Evolutionary conservation across 129 eudicot genomes (phyloP).

Genomic region (Solidago caesia): DNA sequence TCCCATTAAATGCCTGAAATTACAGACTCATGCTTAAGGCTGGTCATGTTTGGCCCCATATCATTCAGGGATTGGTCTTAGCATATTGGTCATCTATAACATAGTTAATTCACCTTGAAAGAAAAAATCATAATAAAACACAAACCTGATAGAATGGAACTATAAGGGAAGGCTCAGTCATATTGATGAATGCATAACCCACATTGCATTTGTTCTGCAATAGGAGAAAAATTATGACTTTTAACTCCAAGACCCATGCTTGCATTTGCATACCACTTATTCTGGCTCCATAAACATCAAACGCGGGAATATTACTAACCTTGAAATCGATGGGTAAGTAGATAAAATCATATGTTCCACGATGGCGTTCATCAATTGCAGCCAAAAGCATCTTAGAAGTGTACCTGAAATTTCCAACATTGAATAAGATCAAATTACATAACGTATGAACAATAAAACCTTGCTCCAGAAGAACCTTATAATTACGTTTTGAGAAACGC

Average conservation of each 20-base stretch:
- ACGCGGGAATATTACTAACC: conserved; percentile 51
- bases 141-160: conserved; percentile 80
- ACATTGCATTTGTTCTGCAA: conserved; percentile 98
- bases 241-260: conserved; percentile 12
- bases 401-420: conserved; percentile 51
- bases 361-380: conserved; percentile 93
- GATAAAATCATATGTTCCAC: conserved; percentile 91
- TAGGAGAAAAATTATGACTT: conserved; percentile 17
- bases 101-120: neutral
- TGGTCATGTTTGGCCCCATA: neutral
- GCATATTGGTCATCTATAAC: neutral
- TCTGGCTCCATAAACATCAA: neutral
- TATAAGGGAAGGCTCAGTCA: conserved; percentile 82
- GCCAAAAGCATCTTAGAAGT: conserved; percentile 98
- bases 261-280: neutral
- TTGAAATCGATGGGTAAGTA: conserved; percentile 95
- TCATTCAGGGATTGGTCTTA: neutral
- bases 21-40: neutral
- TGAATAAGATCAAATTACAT: neutral
- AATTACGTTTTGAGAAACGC: too few species aligned
- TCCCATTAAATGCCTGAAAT: conserved; percentile 85
- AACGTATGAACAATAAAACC: neutral
- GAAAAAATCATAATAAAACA: neutral
- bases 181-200: conserved; percentile 96
- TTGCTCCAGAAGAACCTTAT: too few species aligned